phyloP scores from a whole-genome alignment of 179 eudicot genomes.

The Gypsophila paniculata region DNA sequence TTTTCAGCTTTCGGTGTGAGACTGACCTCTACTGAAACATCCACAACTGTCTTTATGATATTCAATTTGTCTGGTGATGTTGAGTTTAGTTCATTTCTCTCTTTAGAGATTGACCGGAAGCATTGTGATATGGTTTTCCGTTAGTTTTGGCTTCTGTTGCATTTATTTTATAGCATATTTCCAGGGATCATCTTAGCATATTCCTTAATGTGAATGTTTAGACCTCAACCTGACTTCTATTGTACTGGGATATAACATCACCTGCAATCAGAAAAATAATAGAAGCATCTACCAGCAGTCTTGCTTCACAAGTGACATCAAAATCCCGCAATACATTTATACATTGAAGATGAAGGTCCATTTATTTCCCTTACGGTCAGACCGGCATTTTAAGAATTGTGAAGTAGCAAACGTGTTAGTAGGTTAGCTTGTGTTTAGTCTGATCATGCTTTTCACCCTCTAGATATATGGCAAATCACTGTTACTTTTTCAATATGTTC shows the following conservation, averaged over 20 bases:
- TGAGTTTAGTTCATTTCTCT: neutral
- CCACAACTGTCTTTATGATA: neutral
- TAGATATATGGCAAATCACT: neutral
- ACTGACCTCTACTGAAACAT: neutral
- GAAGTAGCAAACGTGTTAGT: neutral
- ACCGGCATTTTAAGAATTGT: neutral
- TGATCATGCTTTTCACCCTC: neutral
- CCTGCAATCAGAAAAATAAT: neutral
- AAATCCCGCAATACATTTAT: constrained; percentile 3
- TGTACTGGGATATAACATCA: neutral
- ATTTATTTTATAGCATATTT: neutral
- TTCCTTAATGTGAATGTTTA: constrained; percentile 9
- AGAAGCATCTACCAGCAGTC: neutral
- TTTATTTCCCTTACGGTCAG: neutral
- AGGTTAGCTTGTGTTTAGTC: neutral
- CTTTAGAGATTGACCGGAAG: constrained; percentile 1
- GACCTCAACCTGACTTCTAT: constrained; percentile 4
- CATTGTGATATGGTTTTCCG: constrained; percentile 1
- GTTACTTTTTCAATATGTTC: neutral
- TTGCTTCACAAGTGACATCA: constrained; percentile 2
- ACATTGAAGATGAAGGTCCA: neutral
- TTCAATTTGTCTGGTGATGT: neutral
- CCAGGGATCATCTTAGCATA: constrained; percentile 1
- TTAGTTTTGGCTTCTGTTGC: constrained; percentile 6
- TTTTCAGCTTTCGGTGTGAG: neutral